Evolutionary conservation across 2,329 filamentous ascomycete genomes (phyloP), one percentile per base, ranked within the genome.

Genomic region (Phialemoniopsis sp.): DNA sequence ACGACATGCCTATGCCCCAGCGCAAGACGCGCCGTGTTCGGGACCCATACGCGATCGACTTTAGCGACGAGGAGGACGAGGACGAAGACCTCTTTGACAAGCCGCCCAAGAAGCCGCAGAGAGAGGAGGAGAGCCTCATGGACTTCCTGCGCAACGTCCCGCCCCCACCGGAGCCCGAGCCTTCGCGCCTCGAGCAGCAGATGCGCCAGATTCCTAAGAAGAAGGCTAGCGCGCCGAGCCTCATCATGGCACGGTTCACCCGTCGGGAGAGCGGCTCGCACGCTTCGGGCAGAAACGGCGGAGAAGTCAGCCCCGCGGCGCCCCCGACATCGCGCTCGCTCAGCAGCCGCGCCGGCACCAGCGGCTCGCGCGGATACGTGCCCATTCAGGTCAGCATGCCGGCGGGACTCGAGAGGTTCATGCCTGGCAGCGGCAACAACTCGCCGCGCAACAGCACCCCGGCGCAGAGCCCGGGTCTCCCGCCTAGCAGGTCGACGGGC

Each of bases 21-120:
- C 79, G 86, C 39, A 95, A 87, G 54, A 87, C 84, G 33, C 78
- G 84, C 34, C 81, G 88, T 19, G 80, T 89, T 37, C 86, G 79
- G 41, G 93, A 98, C 53, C 93, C 91, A 0, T 97, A 97, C 49
- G 88, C 89, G n/a, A 88, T 97, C 46, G 90, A 96, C 54, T 70
- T 81, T 21, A 86, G 82, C 51, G 84, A 88, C 40, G 79, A 85
- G 39, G 82, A 82, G 5, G 69, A 63, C 9, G 50, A 60, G 3
- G 56, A 78, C 21, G 57, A 73, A 15, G 59, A 71, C 21, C 21
- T 26, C 21, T 26, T 26, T 10, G 21, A 26, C 16, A 67, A 62
- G 10, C 56, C 37, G 16, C 50, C 51, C 7, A 70, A 68, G 46
- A 64, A 72, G 18, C 58, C 63, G 12, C 53, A 52, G 4, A 68